phyloP scores from a whole-genome alignment of 176 grass and related monocot species.

The Elaeis guineensis region DNA sequence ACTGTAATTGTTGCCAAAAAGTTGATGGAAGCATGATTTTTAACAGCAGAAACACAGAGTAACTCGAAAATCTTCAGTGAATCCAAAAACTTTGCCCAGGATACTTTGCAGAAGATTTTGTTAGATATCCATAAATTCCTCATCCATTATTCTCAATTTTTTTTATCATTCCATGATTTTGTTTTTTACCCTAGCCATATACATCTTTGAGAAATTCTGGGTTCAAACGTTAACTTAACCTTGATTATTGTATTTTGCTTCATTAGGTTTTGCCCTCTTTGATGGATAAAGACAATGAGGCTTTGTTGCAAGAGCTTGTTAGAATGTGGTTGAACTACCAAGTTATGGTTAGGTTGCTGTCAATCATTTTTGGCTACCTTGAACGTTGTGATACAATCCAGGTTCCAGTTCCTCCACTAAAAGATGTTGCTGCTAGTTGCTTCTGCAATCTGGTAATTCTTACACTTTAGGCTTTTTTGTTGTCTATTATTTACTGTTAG shows the following conservation, averaged over 20 bases:
- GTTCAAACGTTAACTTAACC: too few relatives aligned
- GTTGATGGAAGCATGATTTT: too few relatives aligned
- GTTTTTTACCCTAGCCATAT: too few relatives aligned
- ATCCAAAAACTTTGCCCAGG: too few relatives aligned
- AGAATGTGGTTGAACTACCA: slow-evolving; percentile 53
- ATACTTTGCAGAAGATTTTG: too few relatives aligned
- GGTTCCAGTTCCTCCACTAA: slow-evolving; percentile 33
- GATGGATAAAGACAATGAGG: slow-evolving; percentile 27
- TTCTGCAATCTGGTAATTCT: slow-evolving; percentile 36
- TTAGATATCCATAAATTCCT: too few relatives aligned
- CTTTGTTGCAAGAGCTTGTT: slow-evolving; percentile 33
- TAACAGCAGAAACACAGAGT: too few relatives aligned
- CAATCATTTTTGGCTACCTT: slow-evolving; percentile 45
- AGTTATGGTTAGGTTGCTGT: slow-evolving; percentile 29
- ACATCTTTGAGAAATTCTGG: too few relatives aligned
- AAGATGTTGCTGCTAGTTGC: slow-evolving; percentile 31
- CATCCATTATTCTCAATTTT: too few relatives aligned
- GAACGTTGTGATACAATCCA: slow-evolving; percentile 32
- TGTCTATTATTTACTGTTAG: background rate
- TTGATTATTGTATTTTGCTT: background rate
- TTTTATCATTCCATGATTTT: too few relatives aligned
- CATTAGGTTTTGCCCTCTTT: slow-evolving; percentile 50
- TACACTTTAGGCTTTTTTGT: background rate
- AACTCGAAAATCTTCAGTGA: too few relatives aligned
- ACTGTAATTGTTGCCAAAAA: too few relatives aligned